Percentiles rank a stretch among this genome's conserved stretches.
Conservation (phyloP, 139 green algal genomes). For the Tetratostichococcus sp. region DNA sequence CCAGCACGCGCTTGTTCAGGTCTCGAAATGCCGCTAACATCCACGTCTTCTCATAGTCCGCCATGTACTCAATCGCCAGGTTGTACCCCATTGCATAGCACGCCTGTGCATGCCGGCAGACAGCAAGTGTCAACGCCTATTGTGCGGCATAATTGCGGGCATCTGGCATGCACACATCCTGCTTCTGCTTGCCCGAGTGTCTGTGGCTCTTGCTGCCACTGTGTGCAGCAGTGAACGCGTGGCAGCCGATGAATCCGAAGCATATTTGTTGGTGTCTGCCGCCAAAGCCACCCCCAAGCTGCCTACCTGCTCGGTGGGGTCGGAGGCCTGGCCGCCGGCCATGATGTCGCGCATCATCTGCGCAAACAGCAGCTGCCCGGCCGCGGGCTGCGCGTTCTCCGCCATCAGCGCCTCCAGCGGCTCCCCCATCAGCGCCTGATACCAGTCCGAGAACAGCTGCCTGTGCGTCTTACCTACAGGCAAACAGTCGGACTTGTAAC, state of each 20-base stretch:
- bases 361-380: conserved; percentile 54
- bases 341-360: conserved; percentile 80
- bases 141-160: not conserved
- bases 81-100: conserved; percentile 91
- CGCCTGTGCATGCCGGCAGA: conserved; percentile 32
- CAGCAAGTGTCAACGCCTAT: too few species aligned
- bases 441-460: conserved; percentile 87
- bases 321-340: conserved; percentile 18
- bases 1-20: conserved; percentile 55
- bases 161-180: too few species aligned
- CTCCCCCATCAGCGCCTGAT: conserved; percentile 58
- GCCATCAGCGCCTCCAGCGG: conserved; percentile 57
- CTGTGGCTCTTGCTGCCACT: too few species aligned
- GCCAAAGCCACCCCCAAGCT: too few species aligned
- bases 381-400: conserved; percentile 36
- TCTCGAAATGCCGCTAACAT: conserved; percentile 85
- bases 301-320: conserved; percentile 32
- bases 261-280: too few species aligned
- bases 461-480: conserved; percentile 60
- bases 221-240: too few species aligned
- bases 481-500: not conserved
- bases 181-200: too few species aligned
- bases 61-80: conserved; percentile 92
- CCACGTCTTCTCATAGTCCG: conserved; percentile 92
- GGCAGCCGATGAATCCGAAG: too few species aligned